Evolutionary conservation across 2,329 filamentous ascomycete species (phyloP).

Genomic region (Plenodomus lindquistii): DNA sequence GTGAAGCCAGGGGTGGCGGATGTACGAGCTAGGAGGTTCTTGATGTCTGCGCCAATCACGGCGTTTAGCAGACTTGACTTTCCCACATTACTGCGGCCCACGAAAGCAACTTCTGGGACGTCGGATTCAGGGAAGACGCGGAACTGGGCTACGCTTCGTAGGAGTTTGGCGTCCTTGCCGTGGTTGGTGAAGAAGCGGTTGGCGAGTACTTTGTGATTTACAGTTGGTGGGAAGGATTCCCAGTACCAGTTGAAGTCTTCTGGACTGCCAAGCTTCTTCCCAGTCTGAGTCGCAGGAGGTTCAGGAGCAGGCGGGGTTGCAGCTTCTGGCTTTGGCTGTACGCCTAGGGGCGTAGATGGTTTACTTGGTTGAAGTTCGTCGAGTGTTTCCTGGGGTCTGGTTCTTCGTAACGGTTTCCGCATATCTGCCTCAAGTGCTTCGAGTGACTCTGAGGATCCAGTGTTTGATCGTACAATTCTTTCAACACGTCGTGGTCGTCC

Average conservation of each 20-base stretch:
- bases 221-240: constrained; percentile 33
- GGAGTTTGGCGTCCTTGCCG: constrained; percentile 51
- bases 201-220: constrained; percentile 47
- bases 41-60: constrained; percentile 53
- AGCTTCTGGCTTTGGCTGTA: not conserved
- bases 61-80: constrained; percentile 71
- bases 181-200: constrained; percentile 49
- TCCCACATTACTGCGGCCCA: constrained; percentile 72
- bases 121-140: constrained; percentile 59
- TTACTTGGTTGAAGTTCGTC: constrained; percentile 18
- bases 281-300: constrained; percentile 4
- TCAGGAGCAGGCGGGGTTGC: constrained; percentile 2
- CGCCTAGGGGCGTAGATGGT: constrained; percentile 14
- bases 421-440: not conserved
- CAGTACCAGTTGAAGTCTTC: constrained; percentile 40
- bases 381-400: not conserved
- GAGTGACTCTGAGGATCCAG: not conserved
- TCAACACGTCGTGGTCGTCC: constrained; percentile 6
- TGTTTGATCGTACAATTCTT: not conserved
- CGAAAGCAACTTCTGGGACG: constrained; percentile 66
- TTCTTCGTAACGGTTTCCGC: not conserved
- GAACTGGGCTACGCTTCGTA: constrained; percentile 65
- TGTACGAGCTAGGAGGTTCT: constrained; percentile 48
- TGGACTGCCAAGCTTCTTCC: constrained; percentile 6
- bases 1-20: constrained; percentile 65